A percentile compares a stretch with the other conserved stretches of the same genome.
These are phyloP conservation scores for Penicillium nucicola DNA, from an alignment of 495 filamentous ascomycete species.

Conservation along the genomic window DNA sequence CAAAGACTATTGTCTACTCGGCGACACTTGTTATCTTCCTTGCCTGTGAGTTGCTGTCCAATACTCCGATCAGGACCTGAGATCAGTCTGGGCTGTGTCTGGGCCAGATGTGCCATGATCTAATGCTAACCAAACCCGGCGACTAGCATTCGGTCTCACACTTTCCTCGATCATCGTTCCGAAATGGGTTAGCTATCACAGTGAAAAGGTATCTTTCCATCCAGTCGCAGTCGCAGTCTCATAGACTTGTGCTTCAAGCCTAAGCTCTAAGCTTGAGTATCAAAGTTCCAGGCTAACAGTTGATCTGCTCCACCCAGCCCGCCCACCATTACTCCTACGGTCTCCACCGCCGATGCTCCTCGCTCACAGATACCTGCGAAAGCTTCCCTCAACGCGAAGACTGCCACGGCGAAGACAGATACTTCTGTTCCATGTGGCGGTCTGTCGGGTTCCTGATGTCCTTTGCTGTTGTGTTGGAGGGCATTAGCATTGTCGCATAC, in stretches of 20 bases:
- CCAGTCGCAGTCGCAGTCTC: no score
- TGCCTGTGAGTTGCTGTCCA: conserved; percentile 47
- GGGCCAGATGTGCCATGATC: no score
- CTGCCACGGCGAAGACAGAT: conserved; percentile 64
- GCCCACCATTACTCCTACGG: conserved; percentile 66
- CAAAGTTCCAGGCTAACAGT: not conserved
- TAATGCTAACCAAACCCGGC: not conserved
- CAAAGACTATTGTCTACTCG: conserved; percentile 55
- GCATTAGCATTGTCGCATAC: conserved; percentile 71
- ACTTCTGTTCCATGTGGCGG: conserved; percentile 92
- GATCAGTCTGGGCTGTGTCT: not conserved
- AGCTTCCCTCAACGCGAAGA: conserved; percentile 61
- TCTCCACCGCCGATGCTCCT: conserved; percentile 77
- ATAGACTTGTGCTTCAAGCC: no score
- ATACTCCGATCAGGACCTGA: no score
- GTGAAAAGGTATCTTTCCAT: conserved; percentile 45
- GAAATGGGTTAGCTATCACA: conserved; percentile 75
- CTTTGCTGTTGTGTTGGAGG: conserved; percentile 72
- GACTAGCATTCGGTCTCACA: conserved; percentile 71
- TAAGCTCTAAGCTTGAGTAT: no score
- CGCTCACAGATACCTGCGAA: conserved; percentile 53
- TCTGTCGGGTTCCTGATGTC: conserved; percentile 83
- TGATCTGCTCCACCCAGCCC: conserved; percentile 23
- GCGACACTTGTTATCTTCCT: conserved; percentile 56
- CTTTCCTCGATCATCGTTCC: conserved; percentile 71